A percentile compares a stretch with the other conserved stretches of the same genome.
phyloP scores from a whole-genome alignment of 208 protist genomes.

The Trichomonas gallinae region DNA sequence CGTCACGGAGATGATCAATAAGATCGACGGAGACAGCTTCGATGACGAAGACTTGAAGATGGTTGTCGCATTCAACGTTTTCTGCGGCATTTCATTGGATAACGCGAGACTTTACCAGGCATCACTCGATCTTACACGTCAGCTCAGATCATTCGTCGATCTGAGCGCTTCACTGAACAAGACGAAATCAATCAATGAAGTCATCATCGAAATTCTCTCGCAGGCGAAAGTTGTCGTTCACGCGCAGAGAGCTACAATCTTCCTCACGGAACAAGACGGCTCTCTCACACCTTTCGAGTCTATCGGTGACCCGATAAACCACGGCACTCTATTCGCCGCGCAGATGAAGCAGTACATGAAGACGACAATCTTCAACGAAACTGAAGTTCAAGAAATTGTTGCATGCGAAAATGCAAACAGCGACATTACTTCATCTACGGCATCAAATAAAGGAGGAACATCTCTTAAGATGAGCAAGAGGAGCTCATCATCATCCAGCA shows the following conservation, averaged over 20 bases:
- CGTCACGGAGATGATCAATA: constrained; percentile 43
- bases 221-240: background rate
- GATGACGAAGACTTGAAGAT: constrained; percentile 24
- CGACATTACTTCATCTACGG: background rate
- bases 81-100: background rate
- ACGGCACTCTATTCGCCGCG: background rate
- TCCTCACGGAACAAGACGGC: background rate
- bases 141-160: background rate
- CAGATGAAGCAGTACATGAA: background rate
- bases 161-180: background rate
- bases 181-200: background rate
- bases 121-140: background rate
- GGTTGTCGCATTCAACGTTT: constrained; percentile 22
- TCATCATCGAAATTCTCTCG: background rate
- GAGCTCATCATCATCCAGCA: background rate
- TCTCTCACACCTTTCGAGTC: background rate
- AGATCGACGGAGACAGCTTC: background rate
- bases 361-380: background rate
- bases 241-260: background rate
- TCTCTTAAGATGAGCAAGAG: background rate
- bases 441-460: background rate
- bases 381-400: background rate
- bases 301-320: background rate
- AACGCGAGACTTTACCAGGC: background rate
- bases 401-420: background rate